Evolutionary conservation across 75 land plant species (phyloP).

Genomic region (Azolla pinnata): DNA sequence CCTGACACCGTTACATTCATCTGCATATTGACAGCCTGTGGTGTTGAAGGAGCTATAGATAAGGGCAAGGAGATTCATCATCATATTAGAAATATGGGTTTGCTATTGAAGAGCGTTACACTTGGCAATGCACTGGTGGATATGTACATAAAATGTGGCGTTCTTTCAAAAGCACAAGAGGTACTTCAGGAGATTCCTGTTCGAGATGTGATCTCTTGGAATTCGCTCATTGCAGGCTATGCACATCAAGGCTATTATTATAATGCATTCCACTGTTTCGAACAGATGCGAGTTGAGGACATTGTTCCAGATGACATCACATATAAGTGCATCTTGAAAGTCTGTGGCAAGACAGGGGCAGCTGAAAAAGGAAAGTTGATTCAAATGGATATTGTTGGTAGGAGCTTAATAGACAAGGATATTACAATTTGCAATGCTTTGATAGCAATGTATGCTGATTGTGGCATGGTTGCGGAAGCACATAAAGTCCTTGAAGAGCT

Average conservation of each 20-base stretch:
- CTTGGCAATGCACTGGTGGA: slow-evolving; percentile 10
- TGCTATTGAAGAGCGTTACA: slow-evolving; percentile 6
- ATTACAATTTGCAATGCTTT: slow-evolving; percentile 1
- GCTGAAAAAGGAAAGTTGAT: background rate
- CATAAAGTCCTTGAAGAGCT: background rate
- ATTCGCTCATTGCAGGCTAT: slow-evolving; percentile 7
- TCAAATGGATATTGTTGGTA: background rate
- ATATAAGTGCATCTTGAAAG: background rate
- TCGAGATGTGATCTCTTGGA: slow-evolving; percentile 11
- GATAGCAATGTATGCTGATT: slow-evolving; percentile 12
- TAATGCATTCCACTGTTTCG: background rate
- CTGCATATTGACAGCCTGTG: slow-evolving; percentile 16
- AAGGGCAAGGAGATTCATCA: slow-evolving; percentile 9
- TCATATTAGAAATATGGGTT: slow-evolving; percentile 1
- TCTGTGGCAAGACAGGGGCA: slow-evolving; percentile 7
- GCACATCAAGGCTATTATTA: background rate
- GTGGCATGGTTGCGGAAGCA: slow-evolving; percentile 4
- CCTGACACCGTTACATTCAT: slow-evolving; percentile 15
- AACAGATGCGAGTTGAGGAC: slow-evolving; percentile 3
- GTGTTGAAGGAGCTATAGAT: background rate
- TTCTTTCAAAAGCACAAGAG: slow-evolving; percentile 1
- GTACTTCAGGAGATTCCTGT: slow-evolving; percentile 5
- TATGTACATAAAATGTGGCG: slow-evolving; percentile 14
- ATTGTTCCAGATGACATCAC: background rate
- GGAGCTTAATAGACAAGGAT: background rate